Evolutionary conservation across 371 early-diverging fungal genomes (phyloP).

Genomic region (Mucor plumbeus): DNA sequence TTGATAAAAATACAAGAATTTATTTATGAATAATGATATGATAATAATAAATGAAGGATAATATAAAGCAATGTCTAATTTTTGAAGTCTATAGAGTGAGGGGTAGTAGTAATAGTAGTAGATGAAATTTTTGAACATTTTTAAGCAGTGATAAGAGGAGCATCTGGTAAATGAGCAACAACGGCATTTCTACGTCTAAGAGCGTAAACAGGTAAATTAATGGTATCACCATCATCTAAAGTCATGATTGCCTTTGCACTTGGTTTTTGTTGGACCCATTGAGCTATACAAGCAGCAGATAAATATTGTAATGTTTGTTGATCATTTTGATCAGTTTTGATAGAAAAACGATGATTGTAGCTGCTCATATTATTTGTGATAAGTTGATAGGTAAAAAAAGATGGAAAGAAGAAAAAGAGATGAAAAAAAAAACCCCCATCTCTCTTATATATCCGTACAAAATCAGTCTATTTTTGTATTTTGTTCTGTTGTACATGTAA

Average conservation of each 20-base stretch:
- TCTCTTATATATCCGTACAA: slow-evolving; percentile 6
- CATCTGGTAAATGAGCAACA: slow-evolving; percentile 44
- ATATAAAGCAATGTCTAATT: not conserved
- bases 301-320: slow-evolving; percentile 25
- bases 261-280: slow-evolving; percentile 36
- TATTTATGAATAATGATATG: not conserved
- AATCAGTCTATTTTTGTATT: slow-evolving; percentile 6
- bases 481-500: slow-evolving; percentile 4
- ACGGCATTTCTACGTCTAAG: slow-evolving; percentile 50
- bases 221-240: slow-evolving; percentile 40
- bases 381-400: not conserved
- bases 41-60: not conserved
- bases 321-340: slow-evolving; percentile 30
- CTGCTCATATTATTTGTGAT: slow-evolving; percentile 10
- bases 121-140: not conserved
- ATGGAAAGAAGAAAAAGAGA: not conserved
- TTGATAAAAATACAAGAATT: not conserved
- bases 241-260: slow-evolving; percentile 40
- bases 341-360: slow-evolving; percentile 32
- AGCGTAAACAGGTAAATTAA: slow-evolving; percentile 46
- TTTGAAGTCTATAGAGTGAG: not conserved
- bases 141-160: slow-evolving; percentile 36
- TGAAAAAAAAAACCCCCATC: slow-evolving; percentile 1
- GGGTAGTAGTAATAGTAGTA: not conserved
- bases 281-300: slow-evolving; percentile 34